These are phyloP conservation scores for Fimicolochytrium jonesii DNA, from an alignment of 192 early-diverging fungal genomes.

Conservation along the genomic window DNA sequence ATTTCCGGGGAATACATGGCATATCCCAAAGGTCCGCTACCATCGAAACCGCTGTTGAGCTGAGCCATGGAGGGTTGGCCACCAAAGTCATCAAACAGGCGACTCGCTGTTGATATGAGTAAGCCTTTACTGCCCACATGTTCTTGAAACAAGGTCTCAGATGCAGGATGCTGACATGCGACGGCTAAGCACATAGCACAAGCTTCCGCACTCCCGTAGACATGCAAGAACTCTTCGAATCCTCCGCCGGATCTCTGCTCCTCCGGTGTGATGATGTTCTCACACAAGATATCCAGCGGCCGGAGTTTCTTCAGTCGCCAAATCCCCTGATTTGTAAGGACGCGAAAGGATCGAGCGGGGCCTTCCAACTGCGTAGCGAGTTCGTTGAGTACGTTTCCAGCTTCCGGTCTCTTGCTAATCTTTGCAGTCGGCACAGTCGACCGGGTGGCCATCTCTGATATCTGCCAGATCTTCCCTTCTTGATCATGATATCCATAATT, in stretches of 20 bases:
- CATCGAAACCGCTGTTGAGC: slow-evolving; percentile 27
- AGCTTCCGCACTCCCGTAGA: slow-evolving; percentile 61
- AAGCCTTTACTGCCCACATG: not conserved
- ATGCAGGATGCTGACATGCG: slow-evolving; percentile 43
- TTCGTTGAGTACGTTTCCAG: slow-evolving; percentile 55
- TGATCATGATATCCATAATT: slow-evolving; percentile 37
- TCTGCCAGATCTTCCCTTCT: slow-evolving; percentile 81
- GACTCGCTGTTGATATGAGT: slow-evolving; percentile 22
- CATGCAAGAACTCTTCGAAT: slow-evolving; percentile 44
- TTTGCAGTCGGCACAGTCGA: slow-evolving; percentile 3
- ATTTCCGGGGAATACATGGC: slow-evolving; percentile 34
- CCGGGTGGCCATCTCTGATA: slow-evolving; percentile 50
- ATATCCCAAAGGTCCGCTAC: slow-evolving; percentile 38
- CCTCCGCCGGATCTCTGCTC: slow-evolving; percentile 14
- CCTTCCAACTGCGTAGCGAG: slow-evolving; percentile 54
- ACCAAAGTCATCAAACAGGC: slow-evolving; percentile 40
- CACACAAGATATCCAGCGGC: slow-evolving; percentile 69
- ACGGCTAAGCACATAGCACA: slow-evolving; percentile 87
- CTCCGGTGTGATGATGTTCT: slow-evolving; percentile 43
- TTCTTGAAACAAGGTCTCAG: not conserved
- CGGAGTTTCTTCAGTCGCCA: slow-evolving; percentile 42
- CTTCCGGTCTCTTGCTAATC: slow-evolving; percentile 10
- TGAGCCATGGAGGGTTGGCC: slow-evolving; percentile 30
- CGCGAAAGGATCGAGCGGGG: slow-evolving; percentile 60
- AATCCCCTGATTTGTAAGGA: slow-evolving; percentile 72